These are phyloP conservation scores for Nemania diffusa DNA, from an alignment of 2,329 filamentous ascomycete genomes.

Conservation along the genomic window DNA sequence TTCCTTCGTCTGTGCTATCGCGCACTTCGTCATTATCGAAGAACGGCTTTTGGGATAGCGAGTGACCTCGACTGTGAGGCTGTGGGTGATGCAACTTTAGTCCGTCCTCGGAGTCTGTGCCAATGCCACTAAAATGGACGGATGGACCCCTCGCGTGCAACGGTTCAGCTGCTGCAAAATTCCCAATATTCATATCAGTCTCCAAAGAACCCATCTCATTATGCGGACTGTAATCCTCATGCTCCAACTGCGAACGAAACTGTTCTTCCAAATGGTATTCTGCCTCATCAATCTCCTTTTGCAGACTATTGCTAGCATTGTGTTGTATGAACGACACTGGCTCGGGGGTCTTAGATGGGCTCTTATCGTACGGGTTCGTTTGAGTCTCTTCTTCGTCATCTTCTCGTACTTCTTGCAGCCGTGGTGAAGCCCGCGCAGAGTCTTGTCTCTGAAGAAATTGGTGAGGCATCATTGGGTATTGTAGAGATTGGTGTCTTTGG, in stretches of 20 bases:
- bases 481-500: conserved; percentile 68
- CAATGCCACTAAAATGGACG: conserved; percentile 63
- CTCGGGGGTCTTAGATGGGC: conserved; percentile 65
- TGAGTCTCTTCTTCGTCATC: conserved; percentile 73
- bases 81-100: conserved; percentile 75
- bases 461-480: conserved; percentile 66
- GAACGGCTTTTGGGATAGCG: conserved; percentile 74
- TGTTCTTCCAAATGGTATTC: conserved; percentile 87
- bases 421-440: conserved; percentile 65
- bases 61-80: conserved; percentile 78
- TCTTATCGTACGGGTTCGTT: conserved; percentile 56
- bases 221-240: conserved; percentile 79
- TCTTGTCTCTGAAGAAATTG: conserved; percentile 67
- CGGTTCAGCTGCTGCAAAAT: conserved; percentile 39
- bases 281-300: conserved; percentile 85
- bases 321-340: conserved; percentile 63
- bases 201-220: conserved; percentile 54
- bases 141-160: conserved; percentile 58
- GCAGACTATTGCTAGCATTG: conserved; percentile 80
- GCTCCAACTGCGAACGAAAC: conserved; percentile 80
- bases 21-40: conserved; percentile 63
- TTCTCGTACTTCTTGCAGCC: conserved; percentile 78
- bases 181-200: conserved; percentile 36
- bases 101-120: conserved; percentile 63
- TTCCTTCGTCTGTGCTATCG: conserved; percentile 52